phyloP scores from a whole-genome alignment of 768 basidiomycete species.

The Cystofilobasidium ferigula region DNA sequence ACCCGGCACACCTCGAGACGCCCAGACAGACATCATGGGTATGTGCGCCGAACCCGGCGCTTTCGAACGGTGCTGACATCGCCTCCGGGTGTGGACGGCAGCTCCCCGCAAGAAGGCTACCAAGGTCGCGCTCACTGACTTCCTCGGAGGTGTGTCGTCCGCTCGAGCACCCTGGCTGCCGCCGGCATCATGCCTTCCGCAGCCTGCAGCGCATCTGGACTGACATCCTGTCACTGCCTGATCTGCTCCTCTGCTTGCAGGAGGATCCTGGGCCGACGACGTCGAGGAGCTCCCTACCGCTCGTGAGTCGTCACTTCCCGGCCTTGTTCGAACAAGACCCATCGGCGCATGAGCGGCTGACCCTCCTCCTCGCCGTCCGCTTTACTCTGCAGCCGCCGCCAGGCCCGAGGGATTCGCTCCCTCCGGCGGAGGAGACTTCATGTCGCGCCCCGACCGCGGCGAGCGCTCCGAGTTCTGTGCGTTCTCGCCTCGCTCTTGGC shows the following conservation, averaged over 20 bases:
- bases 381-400: slow-evolving; percentile 6
- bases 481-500: background rate
- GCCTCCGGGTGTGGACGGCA: too few relatives aligned
- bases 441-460: slow-evolving; percentile 24
- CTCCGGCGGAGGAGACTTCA: slow-evolving; percentile 17
- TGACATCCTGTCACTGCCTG: too few relatives aligned
- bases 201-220: too few relatives aligned
- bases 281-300: slow-evolving; percentile 87
- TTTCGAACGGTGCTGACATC: too few relatives aligned
- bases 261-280: slow-evolving; percentile 97
- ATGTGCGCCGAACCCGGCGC: too few relatives aligned
- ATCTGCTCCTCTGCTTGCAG: slow-evolving; percentile 39
- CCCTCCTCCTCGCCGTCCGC: background rate
- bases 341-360: background rate
- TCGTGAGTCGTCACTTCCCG: slow-evolving; percentile 54
- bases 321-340: slow-evolving; percentile 10
- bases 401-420: slow-evolving; percentile 45
- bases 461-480: slow-evolving; percentile 7
- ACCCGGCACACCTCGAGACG: too few relatives aligned
- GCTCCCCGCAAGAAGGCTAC: slow-evolving; percentile 84
- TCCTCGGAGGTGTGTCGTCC: slow-evolving; percentile 67
- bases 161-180: background rate
- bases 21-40: slow-evolving; percentile 15
- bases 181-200: too few relatives aligned
- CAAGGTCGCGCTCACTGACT: slow-evolving; percentile 86